These are phyloP conservation scores for Dalbergia oliveri DNA, from an alignment of 306 rosid genomes.

Conservation along the genomic window DNA sequence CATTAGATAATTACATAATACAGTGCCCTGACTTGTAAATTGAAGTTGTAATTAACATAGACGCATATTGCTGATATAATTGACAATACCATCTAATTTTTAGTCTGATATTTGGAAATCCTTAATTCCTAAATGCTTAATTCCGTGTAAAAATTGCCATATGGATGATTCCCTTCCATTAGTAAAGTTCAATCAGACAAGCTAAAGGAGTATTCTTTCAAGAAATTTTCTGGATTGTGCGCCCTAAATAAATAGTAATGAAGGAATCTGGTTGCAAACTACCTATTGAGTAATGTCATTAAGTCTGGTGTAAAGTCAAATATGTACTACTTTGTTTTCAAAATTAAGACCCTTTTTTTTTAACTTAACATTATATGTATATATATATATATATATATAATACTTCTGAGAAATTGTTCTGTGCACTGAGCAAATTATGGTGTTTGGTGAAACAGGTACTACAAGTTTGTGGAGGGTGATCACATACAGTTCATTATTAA, in stretches of 20 bases:
- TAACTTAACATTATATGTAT: not conserved
- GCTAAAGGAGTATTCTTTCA: not conserved
- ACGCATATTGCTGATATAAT: slow-evolving; percentile 7
- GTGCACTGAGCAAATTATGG: slow-evolving; percentile 30
- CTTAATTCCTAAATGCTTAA: slow-evolving; percentile 13
- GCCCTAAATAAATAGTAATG: not conserved
- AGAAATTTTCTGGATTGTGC: not conserved
- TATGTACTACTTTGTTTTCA: not conserved
- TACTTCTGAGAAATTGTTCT: slow-evolving; percentile 19
- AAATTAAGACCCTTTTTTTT: not conserved
- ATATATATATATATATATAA: not conserved
- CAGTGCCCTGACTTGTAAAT: slow-evolving; percentile 6
- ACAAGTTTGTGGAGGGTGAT: slow-evolving; percentile 91
- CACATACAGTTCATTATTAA: slow-evolving; percentile 84
- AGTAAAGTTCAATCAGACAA: not conserved
- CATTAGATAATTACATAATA: not conserved
- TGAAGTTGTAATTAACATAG: slow-evolving; percentile 7
- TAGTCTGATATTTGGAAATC: slow-evolving; percentile 8
- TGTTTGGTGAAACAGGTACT: slow-evolving; percentile 70
- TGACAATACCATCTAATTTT: not conserved
- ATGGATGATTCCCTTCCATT: slow-evolving; percentile 17
- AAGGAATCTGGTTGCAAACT: slow-evolving; percentile 16
- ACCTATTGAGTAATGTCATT: slow-evolving; percentile 8
- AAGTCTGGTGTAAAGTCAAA: not conserved
- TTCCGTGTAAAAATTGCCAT: not conserved